phyloP scores from a whole-genome alignment of 2,329 filamentous ascomycete species.

The Talaromyces albobiverticillius region DNA sequence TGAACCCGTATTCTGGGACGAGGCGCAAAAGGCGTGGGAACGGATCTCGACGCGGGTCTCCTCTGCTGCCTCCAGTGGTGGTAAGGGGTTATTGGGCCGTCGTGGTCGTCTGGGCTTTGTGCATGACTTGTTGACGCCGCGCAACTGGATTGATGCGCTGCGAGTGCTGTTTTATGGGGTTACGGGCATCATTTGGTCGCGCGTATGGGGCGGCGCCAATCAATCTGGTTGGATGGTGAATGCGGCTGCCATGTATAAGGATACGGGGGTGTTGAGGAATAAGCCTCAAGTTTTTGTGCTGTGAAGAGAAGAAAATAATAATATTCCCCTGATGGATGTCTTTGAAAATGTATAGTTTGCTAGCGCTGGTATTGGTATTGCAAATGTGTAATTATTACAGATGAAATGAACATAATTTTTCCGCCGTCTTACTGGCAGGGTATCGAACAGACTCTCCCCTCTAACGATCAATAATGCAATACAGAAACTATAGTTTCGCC shows the following conservation, averaged over 20 bases:
- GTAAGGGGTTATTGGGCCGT: constrained; percentile 22
- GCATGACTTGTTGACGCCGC: constrained; percentile 34
- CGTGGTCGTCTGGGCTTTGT: constrained; percentile 28
- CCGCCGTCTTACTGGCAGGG: neutral
- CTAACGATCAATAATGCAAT: neutral
- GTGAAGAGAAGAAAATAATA: too few species aligned
- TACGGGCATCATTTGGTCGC: constrained; percentile 58
- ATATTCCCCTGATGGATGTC: neutral
- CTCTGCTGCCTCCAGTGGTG: too few species aligned
- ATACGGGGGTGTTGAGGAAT: constrained; percentile 35
- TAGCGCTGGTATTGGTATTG: neutral
- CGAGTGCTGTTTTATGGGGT: constrained; percentile 53
- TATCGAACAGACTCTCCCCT: neutral
- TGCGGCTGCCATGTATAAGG: constrained; percentile 49
- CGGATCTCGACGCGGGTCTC: constrained; percentile 47
- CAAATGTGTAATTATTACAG: neutral
- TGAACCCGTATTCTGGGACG: constrained; percentile 71
- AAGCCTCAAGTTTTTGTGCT: constrained; percentile 37
- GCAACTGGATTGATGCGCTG: constrained; percentile 50
- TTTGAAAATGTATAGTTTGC: neutral
- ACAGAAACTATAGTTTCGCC: constrained; percentile 35
- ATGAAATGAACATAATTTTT: constrained; percentile 1
- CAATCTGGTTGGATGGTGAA: constrained; percentile 60
- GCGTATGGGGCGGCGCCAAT: constrained; percentile 54
- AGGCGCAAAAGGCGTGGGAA: constrained; percentile 69